Conservation (phyloP, 202 grass and related monocot genomes). For the Carex arenaria region DNA sequence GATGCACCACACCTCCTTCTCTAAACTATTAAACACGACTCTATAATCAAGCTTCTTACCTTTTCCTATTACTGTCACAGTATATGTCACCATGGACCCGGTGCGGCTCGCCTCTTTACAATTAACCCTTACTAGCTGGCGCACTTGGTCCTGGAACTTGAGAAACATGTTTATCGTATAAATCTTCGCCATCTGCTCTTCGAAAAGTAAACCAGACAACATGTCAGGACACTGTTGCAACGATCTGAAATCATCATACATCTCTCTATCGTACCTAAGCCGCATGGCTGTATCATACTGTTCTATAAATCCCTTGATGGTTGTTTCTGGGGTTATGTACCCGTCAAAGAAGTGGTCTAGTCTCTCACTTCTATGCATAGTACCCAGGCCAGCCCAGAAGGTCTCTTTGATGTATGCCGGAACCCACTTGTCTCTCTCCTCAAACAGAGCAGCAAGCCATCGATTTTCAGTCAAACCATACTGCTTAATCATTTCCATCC, state of each 20-base stretch:
- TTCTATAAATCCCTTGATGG: constrained; percentile 81
- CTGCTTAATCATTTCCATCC: constrained; percentile 77
- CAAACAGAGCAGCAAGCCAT: constrained; percentile 72
- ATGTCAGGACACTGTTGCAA: constrained; percentile 78
- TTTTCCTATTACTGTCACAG: constrained; percentile 68
- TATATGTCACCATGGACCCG: constrained; percentile 67
- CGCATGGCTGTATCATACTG: constrained; percentile 88
- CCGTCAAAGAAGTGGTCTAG: constrained; percentile 79
- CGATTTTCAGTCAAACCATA: constrained; percentile 62
- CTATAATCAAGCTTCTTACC: constrained; percentile 81
- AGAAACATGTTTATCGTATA: constrained; percentile 91
- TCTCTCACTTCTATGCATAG: constrained; percentile 61
- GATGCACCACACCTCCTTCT: constrained; percentile 88
- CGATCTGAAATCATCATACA: constrained; percentile 91
- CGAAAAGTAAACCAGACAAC: constrained; percentile 64
- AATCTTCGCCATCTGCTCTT: constrained; percentile 72
- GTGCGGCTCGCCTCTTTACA: constrained; percentile 58
- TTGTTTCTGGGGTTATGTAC: constrained; percentile 68
- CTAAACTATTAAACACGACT: constrained; percentile 68
- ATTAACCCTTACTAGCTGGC: constrained; percentile 73
- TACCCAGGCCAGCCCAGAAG: constrained; percentile 90
- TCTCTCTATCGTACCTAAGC: constrained; percentile 72
- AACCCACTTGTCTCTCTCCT: constrained; percentile 71
- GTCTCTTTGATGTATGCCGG: constrained; percentile 87
- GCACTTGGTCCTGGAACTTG: constrained; percentile 84